Evolutionary conservation across 495 filamentous ascomycete species (phyloP).

Genomic region (Tuber magnatum): DNA sequence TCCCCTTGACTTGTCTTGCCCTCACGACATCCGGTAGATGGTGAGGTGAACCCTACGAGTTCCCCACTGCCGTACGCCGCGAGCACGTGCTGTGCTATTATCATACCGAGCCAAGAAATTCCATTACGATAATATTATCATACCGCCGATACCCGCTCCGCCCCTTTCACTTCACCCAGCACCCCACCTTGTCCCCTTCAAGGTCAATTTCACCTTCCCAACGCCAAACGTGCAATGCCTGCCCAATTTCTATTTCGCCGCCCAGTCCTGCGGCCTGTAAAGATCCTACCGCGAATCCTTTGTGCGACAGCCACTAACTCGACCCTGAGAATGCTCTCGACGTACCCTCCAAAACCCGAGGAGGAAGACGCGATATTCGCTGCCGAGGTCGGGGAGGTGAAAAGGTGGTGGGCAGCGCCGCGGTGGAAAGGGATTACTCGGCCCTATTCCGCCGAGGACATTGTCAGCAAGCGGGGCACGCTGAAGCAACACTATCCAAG

Average conservation of each 20-base stretch:
- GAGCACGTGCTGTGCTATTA: neutral
- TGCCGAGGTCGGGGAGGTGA: conserved; percentile 70
- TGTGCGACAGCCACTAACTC: conserved; percentile 27
- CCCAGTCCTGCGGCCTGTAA: conserved; percentile 8
- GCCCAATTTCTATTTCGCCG: conserved; percentile 16
- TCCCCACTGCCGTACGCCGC: neutral
- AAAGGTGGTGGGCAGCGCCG: conserved; percentile 77
- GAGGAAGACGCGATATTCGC: conserved; percentile 77
- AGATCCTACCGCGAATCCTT: conserved; percentile 23
- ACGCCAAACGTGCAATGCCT: neutral
- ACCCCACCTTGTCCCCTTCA: neutral
- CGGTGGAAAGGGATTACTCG: conserved; percentile 84
- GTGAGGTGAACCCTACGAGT: neutral
- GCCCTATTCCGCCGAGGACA: conserved; percentile 80
- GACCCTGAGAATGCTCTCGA: conserved; percentile 4
- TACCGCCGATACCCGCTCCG: neutral
- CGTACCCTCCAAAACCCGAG: conserved; percentile 27
- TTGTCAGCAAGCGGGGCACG: conserved; percentile 85
- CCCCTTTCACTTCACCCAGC: neutral
- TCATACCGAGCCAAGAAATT: neutral
- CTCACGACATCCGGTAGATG: neutral
- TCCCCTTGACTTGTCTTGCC: neutral
- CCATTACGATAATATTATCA: neutral
- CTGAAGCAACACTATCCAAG: conserved; percentile 82
- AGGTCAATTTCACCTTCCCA: neutral